Evolutionary conservation across 805 yeast genomes (phyloP), one percentile per base, ranked within the genome.

Genomic region (Yarrowia hollandica): DNA sequence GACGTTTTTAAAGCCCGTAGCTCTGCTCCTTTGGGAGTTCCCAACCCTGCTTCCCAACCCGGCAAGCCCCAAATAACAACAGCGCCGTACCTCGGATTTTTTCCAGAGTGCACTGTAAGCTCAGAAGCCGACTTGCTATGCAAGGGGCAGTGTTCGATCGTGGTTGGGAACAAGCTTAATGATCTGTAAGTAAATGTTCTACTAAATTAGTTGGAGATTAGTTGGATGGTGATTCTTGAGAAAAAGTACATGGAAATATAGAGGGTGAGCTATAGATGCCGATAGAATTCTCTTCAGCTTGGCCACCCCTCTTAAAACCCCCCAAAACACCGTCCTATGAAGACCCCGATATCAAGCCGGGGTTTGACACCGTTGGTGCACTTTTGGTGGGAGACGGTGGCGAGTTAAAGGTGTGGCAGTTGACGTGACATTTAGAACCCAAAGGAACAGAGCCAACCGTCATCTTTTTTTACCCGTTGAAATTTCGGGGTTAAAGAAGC

Each of bases 101-200:
- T 25, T n/a, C n/a, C n/a, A n/a, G n/a, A n/a, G n/a, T n/a, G 31
- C 46, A 41, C 46, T 41, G 46, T 41, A 41, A 41, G 46, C 46
- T 41, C 46, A 11, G n/a, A 15, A 16, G 33, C 33, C 18, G 33
- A 25, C 23, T 41, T 41, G 48, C 48, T 41, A 41, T 41, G 48
- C 48, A 41, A 41, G 48, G 48, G 44, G 46, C 46, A 41, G 33
- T 25, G 33, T 39, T n/a, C 21, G 46, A 41, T 25, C 44, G 33
- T 26, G 9, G 30, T 26, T 10, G 12, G 11, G 30, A 26, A 26
- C 9, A 21, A 10, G 23, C 28, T 41, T 25, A 1, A 10, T 6
- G 1, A 2, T 5, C 4, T 25, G n/a, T n/a, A 10, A 39, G 31
- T 41, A 41, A 1, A 10, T 6, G 1, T 1, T 5, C 4, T 25